A percentile compares a stretch with the other conserved stretches of the same genome.
These are phyloP conservation scores for Racocetra persica DNA, from an alignment of 371 early-diverging fungal species.

Conservation along the genomic window DNA sequence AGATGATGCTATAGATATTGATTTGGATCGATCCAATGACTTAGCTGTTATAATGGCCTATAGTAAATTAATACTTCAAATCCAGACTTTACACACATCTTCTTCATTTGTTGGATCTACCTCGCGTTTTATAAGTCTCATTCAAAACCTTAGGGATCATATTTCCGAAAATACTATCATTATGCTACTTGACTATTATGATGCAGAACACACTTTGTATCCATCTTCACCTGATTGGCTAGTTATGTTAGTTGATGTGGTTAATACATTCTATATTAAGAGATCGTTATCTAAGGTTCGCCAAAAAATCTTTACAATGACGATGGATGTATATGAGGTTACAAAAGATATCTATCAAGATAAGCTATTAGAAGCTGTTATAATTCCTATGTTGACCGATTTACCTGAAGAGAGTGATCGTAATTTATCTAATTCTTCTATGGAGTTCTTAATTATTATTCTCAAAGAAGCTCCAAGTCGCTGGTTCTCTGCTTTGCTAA, in stretches of 20 bases:
- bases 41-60: not conserved
- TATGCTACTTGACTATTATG: slow-evolving; percentile 65
- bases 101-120: slow-evolving; percentile 55
- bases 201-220: slow-evolving; percentile 65
- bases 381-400: slow-evolving; percentile 65
- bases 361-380: slow-evolving; percentile 57
- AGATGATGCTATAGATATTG: slow-evolving; percentile 20
- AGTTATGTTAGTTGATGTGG: slow-evolving; percentile 59
- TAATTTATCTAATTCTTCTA: slow-evolving; percentile 56
- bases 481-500: slow-evolving; percentile 58
- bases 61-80: slow-evolving; percentile 40
- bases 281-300: slow-evolving; percentile 53
- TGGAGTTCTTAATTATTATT: slow-evolving; percentile 58
- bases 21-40: not conserved
- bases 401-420: slow-evolving; percentile 61
- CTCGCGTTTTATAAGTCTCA: slow-evolving; percentile 62
- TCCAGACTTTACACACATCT: slow-evolving; percentile 39
- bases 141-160: slow-evolving; percentile 63
- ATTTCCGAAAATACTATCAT: slow-evolving; percentile 65
- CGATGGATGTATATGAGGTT: slow-evolving; percentile 62
- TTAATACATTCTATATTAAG: slow-evolving; percentile 63
- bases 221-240: slow-evolving; percentile 73
- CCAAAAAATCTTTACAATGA: slow-evolving; percentile 61
- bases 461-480: slow-evolving; percentile 52
- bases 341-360: slow-evolving; percentile 66